Evolutionary conservation across 306 rosid species (phyloP).

Genomic region (Sophora flavescens): DNA sequence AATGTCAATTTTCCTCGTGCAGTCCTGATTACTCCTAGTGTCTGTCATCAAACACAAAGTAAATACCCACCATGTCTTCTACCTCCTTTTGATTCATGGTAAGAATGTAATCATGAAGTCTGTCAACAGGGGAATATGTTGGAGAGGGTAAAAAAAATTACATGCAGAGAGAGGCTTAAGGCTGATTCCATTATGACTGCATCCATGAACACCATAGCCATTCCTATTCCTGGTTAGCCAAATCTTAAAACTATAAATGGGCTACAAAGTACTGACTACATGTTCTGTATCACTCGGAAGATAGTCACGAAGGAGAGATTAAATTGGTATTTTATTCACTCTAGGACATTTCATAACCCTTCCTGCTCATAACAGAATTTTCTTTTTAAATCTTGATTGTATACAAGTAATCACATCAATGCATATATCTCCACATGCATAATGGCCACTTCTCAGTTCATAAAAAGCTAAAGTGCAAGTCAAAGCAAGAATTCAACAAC

Average conservation of each 20-base stretch:
- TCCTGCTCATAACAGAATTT: neutral
- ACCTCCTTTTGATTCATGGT: neutral
- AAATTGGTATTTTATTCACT: neutral
- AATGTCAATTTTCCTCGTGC: neutral
- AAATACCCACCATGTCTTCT: neutral
- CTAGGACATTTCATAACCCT: constrained; percentile 5
- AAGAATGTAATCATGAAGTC: constrained; percentile 4
- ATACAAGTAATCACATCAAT: constrained; percentile 5
- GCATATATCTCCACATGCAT: constrained; percentile 15
- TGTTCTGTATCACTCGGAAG: neutral
- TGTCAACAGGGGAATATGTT: neutral
- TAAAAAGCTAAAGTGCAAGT: constrained; percentile 29
- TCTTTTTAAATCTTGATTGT: constrained; percentile 11
- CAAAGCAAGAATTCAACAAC: constrained; percentile 23
- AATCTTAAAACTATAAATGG: constrained; percentile 1
- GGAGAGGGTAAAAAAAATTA: neutral
- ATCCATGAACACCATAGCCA: neutral
- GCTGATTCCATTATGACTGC: neutral
- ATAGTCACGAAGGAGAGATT: constrained; percentile 12
- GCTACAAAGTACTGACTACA: neutral
- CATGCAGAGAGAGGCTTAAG: constrained; percentile 8
- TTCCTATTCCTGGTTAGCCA: neutral
- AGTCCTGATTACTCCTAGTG: neutral
- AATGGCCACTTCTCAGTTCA: constrained; percentile 35
- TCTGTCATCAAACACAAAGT: neutral